Conservation (phyloP, 345 rosid genomes). For the Eucalyptus regnans region DNA sequence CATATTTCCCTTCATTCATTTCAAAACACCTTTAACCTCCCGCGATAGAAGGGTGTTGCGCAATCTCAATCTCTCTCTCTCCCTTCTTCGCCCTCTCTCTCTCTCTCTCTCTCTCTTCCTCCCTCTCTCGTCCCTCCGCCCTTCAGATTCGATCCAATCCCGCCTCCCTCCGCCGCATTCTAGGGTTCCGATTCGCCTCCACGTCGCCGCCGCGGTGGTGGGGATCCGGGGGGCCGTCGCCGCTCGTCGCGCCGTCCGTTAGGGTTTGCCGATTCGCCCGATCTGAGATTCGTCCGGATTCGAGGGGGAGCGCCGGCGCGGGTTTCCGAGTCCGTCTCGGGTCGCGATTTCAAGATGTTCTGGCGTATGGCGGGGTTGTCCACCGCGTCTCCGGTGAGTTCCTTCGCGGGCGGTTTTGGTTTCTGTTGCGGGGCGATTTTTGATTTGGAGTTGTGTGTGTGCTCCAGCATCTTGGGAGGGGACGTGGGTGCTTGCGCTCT, state of each 20-base stretch:
- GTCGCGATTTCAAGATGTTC: slow-evolving; percentile 55
- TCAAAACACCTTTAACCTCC: background rate
- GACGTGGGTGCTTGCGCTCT: background rate
- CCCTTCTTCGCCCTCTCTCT: background rate
- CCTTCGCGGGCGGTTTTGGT: background rate
- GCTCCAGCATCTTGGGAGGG: background rate
- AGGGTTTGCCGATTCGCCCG: background rate
- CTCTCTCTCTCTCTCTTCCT: background rate
- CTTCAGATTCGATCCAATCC: background rate
- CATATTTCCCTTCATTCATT: background rate
- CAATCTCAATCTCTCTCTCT: background rate
- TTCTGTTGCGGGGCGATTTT: background rate
- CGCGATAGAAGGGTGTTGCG: background rate
- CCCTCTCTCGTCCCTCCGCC: background rate
- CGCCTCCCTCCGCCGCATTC: background rate
- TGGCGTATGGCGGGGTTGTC: slow-evolving; percentile 96
- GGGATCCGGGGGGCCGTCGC: background rate
- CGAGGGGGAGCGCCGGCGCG: background rate
- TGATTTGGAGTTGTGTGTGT: background rate
- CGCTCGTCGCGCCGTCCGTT: background rate
- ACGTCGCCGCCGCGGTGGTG: background rate
- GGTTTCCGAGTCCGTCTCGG: slow-evolving; percentile 16
- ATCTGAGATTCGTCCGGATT: background rate
- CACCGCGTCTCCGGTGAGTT: slow-evolving; percentile 89
- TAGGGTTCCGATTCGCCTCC: background rate